Percentiles rank a stretch among this genome's conserved stretches.
phyloP scores from a whole-genome alignment of 2,329 filamentous ascomycete genomes.

The Lasiodiplodia hormozganensis region DNA sequence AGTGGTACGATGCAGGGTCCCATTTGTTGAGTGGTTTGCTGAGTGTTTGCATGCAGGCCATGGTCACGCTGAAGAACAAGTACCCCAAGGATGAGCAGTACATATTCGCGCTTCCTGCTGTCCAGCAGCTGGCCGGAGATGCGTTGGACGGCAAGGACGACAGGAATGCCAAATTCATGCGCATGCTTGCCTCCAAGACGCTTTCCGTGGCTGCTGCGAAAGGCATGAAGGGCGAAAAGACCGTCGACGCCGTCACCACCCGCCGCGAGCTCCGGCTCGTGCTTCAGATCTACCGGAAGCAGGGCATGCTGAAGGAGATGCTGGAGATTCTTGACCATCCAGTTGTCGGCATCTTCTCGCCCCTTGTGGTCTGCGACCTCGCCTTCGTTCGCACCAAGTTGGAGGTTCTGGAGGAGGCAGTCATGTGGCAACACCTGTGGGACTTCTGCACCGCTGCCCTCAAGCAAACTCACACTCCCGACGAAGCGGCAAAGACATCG shows the following conservation, averaged over 20 bases:
- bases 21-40: not conserved
- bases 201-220: conserved; percentile 19
- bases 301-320: conserved; percentile 21
- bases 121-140: conserved; percentile 26
- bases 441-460: conserved; percentile 26
- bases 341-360: conserved; percentile 22
- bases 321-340: conserved; percentile 26
- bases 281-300: conserved; percentile 28
- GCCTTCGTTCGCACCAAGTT: conserved; percentile 28
- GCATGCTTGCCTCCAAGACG: conserved; percentile 22
- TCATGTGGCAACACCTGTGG: conserved; percentile 28
- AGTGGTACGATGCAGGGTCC: conserved; percentile 19
- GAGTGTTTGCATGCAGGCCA: conserved; percentile 6
- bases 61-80: conserved; percentile 28
- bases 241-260: conserved; percentile 25
- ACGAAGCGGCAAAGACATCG: conserved; percentile 16
- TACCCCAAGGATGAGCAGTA: conserved; percentile 29
- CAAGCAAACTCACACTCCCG: conserved; percentile 12
- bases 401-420: conserved; percentile 16
- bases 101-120: conserved; percentile 26
- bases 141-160: conserved; percentile 20
- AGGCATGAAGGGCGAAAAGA: conserved; percentile 27
- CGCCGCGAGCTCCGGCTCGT: conserved; percentile 28
- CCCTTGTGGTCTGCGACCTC: conserved; percentile 25
- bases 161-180: conserved; percentile 20